Evolutionary conservation across 2,329 filamentous ascomycete species (phyloP).

Genomic region (Ceratocystis eucalypticola): DNA sequence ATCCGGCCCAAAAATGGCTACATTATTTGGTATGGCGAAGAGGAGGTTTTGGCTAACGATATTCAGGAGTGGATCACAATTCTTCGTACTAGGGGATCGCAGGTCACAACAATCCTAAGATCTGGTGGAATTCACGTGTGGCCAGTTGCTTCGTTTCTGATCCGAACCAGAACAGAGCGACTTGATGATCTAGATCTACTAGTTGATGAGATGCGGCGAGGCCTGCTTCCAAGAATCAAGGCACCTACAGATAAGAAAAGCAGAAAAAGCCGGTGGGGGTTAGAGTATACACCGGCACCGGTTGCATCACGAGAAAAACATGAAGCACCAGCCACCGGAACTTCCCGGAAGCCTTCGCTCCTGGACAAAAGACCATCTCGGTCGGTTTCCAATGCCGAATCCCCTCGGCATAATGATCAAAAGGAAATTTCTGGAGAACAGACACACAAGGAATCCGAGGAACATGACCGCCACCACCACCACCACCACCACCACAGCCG

Average conservation of each 20-base stretch:
- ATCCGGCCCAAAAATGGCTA: conserved; percentile 47
- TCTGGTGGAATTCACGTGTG: conserved; percentile 63
- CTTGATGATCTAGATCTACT: conserved; percentile 37
- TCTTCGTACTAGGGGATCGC: conserved; percentile 27
- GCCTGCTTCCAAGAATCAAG: conserved; percentile 8
- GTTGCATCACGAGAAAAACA: background rate
- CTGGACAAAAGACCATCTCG: background rate
- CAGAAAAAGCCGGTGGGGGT: conserved; percentile 5
- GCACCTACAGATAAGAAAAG: background rate
- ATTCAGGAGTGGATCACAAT: conserved; percentile 41
- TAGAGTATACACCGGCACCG: background rate
- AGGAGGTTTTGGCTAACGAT: conserved; percentile 65
- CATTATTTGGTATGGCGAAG: conserved; percentile 56
- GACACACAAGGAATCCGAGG: background rate
- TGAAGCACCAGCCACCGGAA: background rate
- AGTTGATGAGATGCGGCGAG: conserved; percentile 25
- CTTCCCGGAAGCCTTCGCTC: background rate
- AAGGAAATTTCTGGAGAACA: background rate
- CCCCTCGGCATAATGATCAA: background rate
- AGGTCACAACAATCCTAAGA: conserved; percentile 46
- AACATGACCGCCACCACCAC: background rate
- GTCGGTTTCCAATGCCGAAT: background rate
- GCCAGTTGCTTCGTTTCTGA: conserved; percentile 57
- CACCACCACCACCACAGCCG: background rate
- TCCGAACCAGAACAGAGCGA: conserved; percentile 36